Evolutionary conservation across 805 yeast species (phyloP).

Genomic region (Ogataea ramenticola): DNA sequence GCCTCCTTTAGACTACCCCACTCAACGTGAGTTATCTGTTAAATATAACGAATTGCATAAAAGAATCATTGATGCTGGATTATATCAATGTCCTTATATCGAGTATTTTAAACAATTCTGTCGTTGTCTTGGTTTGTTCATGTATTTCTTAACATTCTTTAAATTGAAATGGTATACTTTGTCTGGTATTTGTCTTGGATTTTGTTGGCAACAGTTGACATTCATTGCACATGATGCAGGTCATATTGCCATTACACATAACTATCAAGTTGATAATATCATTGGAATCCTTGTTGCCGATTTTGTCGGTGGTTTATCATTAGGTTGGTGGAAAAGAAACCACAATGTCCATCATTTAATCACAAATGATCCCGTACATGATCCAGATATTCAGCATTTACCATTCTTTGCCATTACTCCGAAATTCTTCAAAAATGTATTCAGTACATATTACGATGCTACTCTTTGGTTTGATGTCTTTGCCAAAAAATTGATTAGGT

Average conservation of each 20-base stretch:
- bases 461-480: slow-evolving; percentile 58
- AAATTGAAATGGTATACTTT: slow-evolving; percentile 35
- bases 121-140: slow-evolving; percentile 49
- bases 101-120: slow-evolving; percentile 62
- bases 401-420: slow-evolving; percentile 87
- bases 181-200: slow-evolving; percentile 62
- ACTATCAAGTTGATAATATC: slow-evolving; percentile 67
- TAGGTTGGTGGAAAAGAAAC: slow-evolving; percentile 94
- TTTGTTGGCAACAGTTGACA: slow-evolving; percentile 85
- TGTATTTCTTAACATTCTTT: slow-evolving; percentile 42
- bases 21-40: slow-evolving; percentile 50
- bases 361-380: slow-evolving; percentile 91
- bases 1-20: slow-evolving; percentile 61
- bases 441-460: slow-evolving; percentile 74
- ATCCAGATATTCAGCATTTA: slow-evolving; percentile 88
- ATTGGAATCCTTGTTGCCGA: slow-evolving; percentile 70
- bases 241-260: slow-evolving; percentile 75
- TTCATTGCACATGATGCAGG: slow-evolving; percentile 91
- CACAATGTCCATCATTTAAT: slow-evolving; percentile 90
- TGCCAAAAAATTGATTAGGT: slow-evolving; percentile 50
- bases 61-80: slow-evolving; percentile 46
- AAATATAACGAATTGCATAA: slow-evolving; percentile 59
- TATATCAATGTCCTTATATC: slow-evolving; percentile 68
- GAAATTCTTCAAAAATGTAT: slow-evolving; percentile 58
- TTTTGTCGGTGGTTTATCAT: slow-evolving; percentile 78